phyloP scores from a whole-genome alignment of 1,139 yeast species.

The Hyphopichia fennica region DNA sequence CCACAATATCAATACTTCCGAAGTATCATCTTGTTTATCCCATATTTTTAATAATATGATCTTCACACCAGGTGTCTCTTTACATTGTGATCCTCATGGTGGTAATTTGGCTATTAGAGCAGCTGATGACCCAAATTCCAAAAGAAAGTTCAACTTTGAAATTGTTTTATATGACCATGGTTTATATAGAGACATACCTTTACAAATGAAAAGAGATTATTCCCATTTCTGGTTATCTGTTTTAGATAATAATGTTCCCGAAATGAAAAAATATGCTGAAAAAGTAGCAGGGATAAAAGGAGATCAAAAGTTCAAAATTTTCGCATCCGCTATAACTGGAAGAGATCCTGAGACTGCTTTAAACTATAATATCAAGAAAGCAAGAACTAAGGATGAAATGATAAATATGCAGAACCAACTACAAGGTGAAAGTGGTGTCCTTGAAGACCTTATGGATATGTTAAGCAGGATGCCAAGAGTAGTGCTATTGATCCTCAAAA shows the following conservation, averaged over 20 bases:
- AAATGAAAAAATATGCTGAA: slow-evolving; percentile 72
- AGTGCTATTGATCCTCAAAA: slow-evolving; percentile 81
- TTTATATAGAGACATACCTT: slow-evolving; percentile 79
- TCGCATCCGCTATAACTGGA: slow-evolving; percentile 95
- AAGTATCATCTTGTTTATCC: slow-evolving; percentile 81
- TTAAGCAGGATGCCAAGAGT: slow-evolving; percentile 81
- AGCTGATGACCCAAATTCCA: slow-evolving; percentile 18
- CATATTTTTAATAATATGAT: slow-evolving; percentile 95
- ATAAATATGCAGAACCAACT: slow-evolving; percentile 64
- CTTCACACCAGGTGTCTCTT: slow-evolving; percentile 85
- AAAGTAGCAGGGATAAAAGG: slow-evolving; percentile 81
- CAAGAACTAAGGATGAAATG: slow-evolving; percentile 60
- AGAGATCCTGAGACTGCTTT: slow-evolving; percentile 51
- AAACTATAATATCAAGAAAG: slow-evolving; percentile 49
- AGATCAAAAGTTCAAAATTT: slow-evolving; percentile 70
- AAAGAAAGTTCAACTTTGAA: slow-evolving; percentile 76
- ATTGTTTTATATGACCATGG: slow-evolving; percentile 94
- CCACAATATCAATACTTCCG: slow-evolving; percentile 67
- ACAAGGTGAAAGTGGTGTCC: slow-evolving; percentile 54
- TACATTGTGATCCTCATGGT: slow-evolving; percentile 98
- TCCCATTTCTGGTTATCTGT: slow-evolving; percentile 93
- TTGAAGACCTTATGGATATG: slow-evolving; percentile 78
- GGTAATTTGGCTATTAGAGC: slow-evolving; percentile 87
- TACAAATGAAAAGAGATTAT: slow-evolving; percentile 75
- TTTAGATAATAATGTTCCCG: slow-evolving; percentile 63